Percentiles rank a stretch among this genome's conserved stretches.
phyloP scores from a whole-genome alignment of 2,329 filamentous ascomycete genomes.

The Fusarium begoniae region DNA sequence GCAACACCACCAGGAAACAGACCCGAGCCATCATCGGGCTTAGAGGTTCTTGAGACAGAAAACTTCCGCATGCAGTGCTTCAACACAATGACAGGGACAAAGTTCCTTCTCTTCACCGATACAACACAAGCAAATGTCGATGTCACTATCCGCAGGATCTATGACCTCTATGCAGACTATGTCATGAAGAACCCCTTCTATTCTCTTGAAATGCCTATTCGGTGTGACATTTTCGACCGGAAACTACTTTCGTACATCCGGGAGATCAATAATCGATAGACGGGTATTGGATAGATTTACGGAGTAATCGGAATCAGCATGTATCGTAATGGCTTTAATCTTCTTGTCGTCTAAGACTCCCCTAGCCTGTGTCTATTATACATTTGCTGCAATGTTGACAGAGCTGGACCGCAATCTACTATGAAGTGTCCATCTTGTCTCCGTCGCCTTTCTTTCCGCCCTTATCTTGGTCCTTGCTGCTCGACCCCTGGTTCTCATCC shows the following conservation, averaged over 20 bases:
- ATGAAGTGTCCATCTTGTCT: conserved; percentile 87
- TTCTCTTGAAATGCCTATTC: conserved; percentile 95
- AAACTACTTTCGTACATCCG: conserved; percentile 84
- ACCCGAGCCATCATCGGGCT: conserved; percentile 75
- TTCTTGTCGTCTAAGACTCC: conserved; percentile 41
- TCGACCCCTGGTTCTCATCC: conserved; percentile 64
- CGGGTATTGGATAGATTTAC: conserved; percentile 13
- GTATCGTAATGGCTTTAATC: conserved; percentile 40
- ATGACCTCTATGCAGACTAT: conserved; percentile 95
- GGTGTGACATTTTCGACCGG: conserved; percentile 94
- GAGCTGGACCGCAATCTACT: conserved; percentile 46
- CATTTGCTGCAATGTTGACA: conserved; percentile 47
- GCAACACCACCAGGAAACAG: conserved; percentile 56
- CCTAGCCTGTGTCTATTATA: conserved; percentile 45
- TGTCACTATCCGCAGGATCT: conserved; percentile 81
- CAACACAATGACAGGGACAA: conserved; percentile 91
- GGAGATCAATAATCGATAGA: conserved; percentile 69
- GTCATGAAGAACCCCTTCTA: conserved; percentile 99
- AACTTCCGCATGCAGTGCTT: conserved; percentile 97
- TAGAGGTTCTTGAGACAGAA: conserved; percentile 93
- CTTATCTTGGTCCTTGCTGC: conserved; percentile 77
- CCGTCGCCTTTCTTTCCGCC: conserved; percentile 72
- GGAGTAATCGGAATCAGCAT: conserved; percentile 21
- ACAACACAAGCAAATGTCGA: conserved; percentile 88
- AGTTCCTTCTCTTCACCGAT: conserved; percentile 96